Evolutionary conservation across 495 filamentous ascomycete species (phyloP).

Genomic region (Xylaria intraflava): DNA sequence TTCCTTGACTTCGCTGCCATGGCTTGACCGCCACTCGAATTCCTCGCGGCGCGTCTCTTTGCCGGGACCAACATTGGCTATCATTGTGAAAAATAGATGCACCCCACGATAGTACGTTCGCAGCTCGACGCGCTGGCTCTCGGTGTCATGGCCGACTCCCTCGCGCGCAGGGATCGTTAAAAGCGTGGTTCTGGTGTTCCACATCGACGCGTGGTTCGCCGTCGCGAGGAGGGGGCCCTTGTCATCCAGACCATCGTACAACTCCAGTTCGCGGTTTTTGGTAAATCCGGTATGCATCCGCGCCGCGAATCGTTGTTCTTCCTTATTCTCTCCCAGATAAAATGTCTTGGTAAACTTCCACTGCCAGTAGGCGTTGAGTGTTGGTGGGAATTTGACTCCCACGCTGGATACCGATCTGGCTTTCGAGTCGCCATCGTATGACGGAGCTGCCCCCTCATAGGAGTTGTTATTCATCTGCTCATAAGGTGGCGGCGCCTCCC

Average conservation of each 20-base stretch:
- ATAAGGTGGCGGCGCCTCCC: constrained; percentile 1
- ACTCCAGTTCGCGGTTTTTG: constrained; percentile 16
- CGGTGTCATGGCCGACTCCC: neutral
- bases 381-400: constrained; percentile 13
- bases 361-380: constrained; percentile 20
- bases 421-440: constrained; percentile 2
- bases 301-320: constrained; percentile 16
- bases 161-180: constrained; percentile 9
- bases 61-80: constrained; percentile 16
- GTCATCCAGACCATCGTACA: constrained; percentile 17
- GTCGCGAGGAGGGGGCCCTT: constrained; percentile 19
- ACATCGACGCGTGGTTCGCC: constrained; percentile 10
- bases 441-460: neutral
- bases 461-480: neutral
- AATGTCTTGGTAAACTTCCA: constrained; percentile 7
- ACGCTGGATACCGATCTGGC: constrained; percentile 4
- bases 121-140: constrained; percentile 10
- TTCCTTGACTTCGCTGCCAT: constrained; percentile 18
- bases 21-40: constrained; percentile 27
- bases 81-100: constrained; percentile 8
- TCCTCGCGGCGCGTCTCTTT: constrained; percentile 18
- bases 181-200: constrained; percentile 7
- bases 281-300: constrained; percentile 10
- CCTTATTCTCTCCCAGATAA: constrained; percentile 17
- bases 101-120: neutral